Conservation (phyloP, 108 stramenopile species). For the Skeletonema costatum region DNA sequence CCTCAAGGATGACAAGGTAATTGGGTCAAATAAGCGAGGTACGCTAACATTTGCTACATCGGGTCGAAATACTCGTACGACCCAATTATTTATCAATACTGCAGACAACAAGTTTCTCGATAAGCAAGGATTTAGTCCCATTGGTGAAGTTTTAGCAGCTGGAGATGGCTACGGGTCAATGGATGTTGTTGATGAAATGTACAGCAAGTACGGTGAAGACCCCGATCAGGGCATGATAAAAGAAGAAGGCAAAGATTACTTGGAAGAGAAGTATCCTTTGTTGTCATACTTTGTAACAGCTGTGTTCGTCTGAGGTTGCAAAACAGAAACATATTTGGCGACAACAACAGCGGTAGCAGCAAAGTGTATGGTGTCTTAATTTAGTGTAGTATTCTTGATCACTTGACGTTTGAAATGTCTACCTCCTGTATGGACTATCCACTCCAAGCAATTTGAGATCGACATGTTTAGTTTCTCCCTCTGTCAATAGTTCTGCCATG, state of each 20-base stretch:
- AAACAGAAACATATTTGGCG: neutral
- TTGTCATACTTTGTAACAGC: slow-evolving; percentile 43
- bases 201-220: slow-evolving; percentile 58
- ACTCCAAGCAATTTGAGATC: slow-evolving; percentile 44
- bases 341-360: neutral
- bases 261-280: slow-evolving; percentile 60
- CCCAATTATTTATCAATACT: slow-evolving; percentile 85
- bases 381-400: no score
- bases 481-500: slow-evolving; percentile 74
- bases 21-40: slow-evolving; percentile 42
- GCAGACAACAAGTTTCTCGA: slow-evolving; percentile 74
- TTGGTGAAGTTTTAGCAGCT: slow-evolving; percentile 66
- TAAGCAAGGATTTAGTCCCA: slow-evolving; percentile 76
- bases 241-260: slow-evolving; percentile 54
- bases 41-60: slow-evolving; percentile 56
- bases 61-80: slow-evolving; percentile 59
- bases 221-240: slow-evolving; percentile 62
- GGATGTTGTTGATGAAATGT: slow-evolving; percentile 68
- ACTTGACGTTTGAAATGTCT: neutral
- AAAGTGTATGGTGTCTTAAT: no score
- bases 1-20: slow-evolving; percentile 50
- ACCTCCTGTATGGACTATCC: slow-evolving; percentile 25
- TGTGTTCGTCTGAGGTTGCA: slow-evolving; percentile 12
- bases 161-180: slow-evolving; percentile 56
- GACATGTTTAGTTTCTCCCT: slow-evolving; percentile 50